These are phyloP conservation scores for Penicillium sclerotiorum DNA, from an alignment of 2,329 filamentous ascomycete genomes.

Conservation along the genomic window DNA sequence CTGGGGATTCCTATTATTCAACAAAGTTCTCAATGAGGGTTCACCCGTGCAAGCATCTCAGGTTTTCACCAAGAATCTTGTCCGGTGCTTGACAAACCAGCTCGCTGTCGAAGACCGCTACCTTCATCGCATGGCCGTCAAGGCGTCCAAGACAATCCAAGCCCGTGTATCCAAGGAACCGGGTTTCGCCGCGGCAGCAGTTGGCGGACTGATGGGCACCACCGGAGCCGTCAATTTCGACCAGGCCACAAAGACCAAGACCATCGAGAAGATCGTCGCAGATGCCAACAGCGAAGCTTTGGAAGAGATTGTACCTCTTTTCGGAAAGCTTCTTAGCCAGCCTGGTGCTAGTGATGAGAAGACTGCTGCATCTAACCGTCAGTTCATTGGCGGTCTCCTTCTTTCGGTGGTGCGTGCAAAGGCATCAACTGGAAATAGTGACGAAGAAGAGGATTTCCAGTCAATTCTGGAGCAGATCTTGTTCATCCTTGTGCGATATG, in stretches of 20 bases:
- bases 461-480: conserved; percentile 49
- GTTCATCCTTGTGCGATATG: conserved; percentile 51
- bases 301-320: conserved; percentile 57
- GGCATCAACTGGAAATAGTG: conserved; percentile 30
- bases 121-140: conserved; percentile 75
- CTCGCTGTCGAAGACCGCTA: conserved; percentile 75
- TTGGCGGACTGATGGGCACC: conserved; percentile 69
- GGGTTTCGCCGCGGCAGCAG: conserved; percentile 60
- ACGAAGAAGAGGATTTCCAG: conserved; percentile 38
- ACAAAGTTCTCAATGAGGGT: conserved; percentile 66
- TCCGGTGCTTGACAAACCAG: conserved; percentile 81
- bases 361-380: conserved; percentile 49
- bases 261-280: conserved; percentile 72
- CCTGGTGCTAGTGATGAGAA: conserved; percentile 51
- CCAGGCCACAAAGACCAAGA: conserved; percentile 81
- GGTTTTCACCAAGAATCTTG: conserved; percentile 81
- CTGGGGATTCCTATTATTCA: conserved; percentile 86
- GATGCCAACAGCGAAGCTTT: conserved; percentile 56
- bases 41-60: conserved; percentile 54
- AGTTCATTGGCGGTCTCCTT: conserved; percentile 56
- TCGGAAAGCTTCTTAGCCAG: conserved; percentile 50
- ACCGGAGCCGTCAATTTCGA: conserved; percentile 80
- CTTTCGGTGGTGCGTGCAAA: conserved; percentile 52
- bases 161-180: conserved; percentile 64
- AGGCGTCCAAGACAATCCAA: conserved; percentile 73